Evolutionary conservation across 768 basidiomycete species (phyloP).

Genomic region (Roridomyces roridus): DNA sequence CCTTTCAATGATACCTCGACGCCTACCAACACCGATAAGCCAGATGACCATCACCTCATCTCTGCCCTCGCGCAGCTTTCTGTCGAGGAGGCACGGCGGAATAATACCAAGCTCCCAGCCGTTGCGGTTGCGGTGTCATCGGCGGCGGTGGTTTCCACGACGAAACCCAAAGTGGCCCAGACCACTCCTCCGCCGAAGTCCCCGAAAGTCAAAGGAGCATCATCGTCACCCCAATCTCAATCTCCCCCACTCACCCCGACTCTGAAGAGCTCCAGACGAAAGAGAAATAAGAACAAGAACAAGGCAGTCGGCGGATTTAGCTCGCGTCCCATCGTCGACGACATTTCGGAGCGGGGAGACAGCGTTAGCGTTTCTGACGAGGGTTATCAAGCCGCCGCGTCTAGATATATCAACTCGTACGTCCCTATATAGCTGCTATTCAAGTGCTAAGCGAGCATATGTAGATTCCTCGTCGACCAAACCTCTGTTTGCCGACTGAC

Average conservation of each 20-base stretch:
- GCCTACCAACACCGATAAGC: neutral
- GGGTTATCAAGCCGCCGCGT: conserved; percentile 62
- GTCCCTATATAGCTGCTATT: conserved; percentile 33
- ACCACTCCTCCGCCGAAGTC: neutral
- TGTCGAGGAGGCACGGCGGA: conserved; percentile 7
- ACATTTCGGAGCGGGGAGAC: conserved; percentile 45
- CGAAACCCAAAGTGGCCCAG: neutral
- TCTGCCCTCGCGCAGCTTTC: conserved; percentile 20
- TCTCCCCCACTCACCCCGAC: conserved; percentile 8
- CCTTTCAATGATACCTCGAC: conserved; percentile 26
- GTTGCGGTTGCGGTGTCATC: too few species aligned
- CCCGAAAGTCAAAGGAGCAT: neutral
- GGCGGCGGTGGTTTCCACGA: neutral
- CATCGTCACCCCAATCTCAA: neutral
- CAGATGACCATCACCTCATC: conserved; percentile 9
- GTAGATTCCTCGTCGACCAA: conserved; percentile 58
- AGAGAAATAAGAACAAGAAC: conserved; percentile 3
- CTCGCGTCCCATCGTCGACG: conserved; percentile 54
- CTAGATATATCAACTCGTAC: conserved; percentile 67
- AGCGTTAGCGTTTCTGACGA: conserved; percentile 44
- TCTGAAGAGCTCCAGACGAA: neutral
- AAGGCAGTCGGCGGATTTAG: conserved; percentile 31
- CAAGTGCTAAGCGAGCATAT: conserved; percentile 2
- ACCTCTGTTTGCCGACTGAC: conserved; percentile 57
- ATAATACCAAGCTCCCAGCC: too few species aligned